Base-by-base conservation (phyloP, 495 filamentous ascomycete genomes). In the Daldinia grandis region DNA sequence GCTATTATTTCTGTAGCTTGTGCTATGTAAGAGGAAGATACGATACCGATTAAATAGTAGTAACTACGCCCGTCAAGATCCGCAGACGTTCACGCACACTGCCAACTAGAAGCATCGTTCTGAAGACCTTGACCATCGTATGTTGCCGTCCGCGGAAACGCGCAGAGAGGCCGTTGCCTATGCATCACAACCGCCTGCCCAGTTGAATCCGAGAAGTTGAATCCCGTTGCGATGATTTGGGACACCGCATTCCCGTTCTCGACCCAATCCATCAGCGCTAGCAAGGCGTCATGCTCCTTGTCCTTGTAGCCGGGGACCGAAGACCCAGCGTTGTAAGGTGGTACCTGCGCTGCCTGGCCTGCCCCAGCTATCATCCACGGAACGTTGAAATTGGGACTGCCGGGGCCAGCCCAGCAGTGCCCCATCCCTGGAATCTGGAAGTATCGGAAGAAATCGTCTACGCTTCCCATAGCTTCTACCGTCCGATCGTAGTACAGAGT, bases 201-300 rank as follows among this genome's bases (percentile, higher is more conserved):
- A n/a, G 64, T 66, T 7, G 64, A 42, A 40, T 79, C 72, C 17
- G 73, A 74, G 49, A 77, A 71, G 28, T 72, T 76, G 67, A 78
- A 83, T 57, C 78, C 79, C 2, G 82, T 82, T 8, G 79, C 80
- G 31, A 82, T 75, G 47, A 84, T 68, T 31, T 78, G 64, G 25
- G 81, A 73, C 0, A 82, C 78, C 2, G 70, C 76, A 38, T 40
- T 72, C 15, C 75, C 81, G 17, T 79, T 78, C 73, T 88, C 86
- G 17, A 84, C 82, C 86, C 86, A 88, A 5, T 77, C 76, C 75
- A 87, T 80, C 59, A 87, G 62, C 10, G 83, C 84, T 30, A 84
- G 50, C 49, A 87, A 44, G 8, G 77, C 75, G 64, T 87, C 84
- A 61, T 87, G 84, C 17, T 75, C 63, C 7, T 62, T 64, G 61